A percentile compares a stretch with the other conserved stretches of the same genome.
These are phyloP conservation scores for Senecio squalidus DNA, from an alignment of 140 eudicot genomes.

Conservation along the genomic window DNA sequence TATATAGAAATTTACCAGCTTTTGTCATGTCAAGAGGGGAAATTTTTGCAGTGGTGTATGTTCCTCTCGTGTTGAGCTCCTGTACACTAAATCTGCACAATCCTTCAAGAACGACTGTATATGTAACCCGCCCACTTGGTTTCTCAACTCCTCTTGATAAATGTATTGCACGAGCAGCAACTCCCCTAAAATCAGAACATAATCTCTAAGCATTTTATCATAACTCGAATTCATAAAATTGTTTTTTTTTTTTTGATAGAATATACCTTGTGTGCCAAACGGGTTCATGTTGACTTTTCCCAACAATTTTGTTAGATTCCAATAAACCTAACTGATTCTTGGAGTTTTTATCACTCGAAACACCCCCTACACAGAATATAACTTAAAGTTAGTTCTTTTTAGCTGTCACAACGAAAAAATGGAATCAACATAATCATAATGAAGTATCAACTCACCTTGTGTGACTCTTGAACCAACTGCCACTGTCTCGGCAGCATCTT, in stretches of 20 bases:
- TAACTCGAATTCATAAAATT: background rate
- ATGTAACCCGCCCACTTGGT: conserved; percentile 98
- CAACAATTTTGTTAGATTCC: conserved; percentile 52
- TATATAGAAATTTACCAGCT: conserved; percentile 41
- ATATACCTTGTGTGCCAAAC: conserved; percentile 90
- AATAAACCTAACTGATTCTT: conserved; percentile 42
- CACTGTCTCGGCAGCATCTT: conserved; percentile 67
- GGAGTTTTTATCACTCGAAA: conserved; percentile 48
- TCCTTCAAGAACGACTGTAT: conserved; percentile 95
- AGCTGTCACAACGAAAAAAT: background rate
- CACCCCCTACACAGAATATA: conserved; percentile 34
- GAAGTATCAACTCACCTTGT: conserved; percentile 38
- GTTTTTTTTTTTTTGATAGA: background rate
- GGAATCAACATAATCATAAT: conserved; percentile 8
- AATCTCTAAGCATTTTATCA: background rate
- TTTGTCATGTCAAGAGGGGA: conserved; percentile 80
- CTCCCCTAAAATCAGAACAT: conserved; percentile 53
- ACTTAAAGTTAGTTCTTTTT: conserved; percentile 4
- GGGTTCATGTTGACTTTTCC: conserved; percentile 70
- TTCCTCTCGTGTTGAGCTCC: conserved; percentile 88
- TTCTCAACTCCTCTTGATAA: conserved; percentile 98
- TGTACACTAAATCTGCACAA: conserved; percentile 86
- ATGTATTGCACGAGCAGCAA: conserved; percentile 97
- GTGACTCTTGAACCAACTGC: conserved; percentile 43
- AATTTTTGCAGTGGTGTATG: conserved; percentile 80